phyloP scores from a whole-genome alignment of 352 stramenopile species.

The Detonula confervacea region DNA sequence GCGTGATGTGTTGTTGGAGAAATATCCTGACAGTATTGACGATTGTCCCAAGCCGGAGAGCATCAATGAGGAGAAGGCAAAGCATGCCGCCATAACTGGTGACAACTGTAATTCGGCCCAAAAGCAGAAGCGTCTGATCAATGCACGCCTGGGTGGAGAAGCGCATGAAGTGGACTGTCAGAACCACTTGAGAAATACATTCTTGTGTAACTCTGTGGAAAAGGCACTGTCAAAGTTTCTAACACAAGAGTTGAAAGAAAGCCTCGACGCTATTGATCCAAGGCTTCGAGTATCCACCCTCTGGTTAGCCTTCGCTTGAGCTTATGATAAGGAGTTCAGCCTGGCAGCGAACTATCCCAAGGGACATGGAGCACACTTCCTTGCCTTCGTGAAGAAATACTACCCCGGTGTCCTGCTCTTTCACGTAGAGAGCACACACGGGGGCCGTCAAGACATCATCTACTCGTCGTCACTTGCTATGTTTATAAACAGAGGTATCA shows the following conservation, averaged over 20 bases:
- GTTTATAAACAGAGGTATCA: neutral
- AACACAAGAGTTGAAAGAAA: neutral
- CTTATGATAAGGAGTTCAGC: constrained; percentile 29
- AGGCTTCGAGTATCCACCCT: constrained; percentile 8
- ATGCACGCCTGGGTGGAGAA: neutral
- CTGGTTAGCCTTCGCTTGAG: constrained; percentile 1
- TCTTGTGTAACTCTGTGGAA: constrained; percentile 17
- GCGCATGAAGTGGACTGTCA: constrained; percentile 19
- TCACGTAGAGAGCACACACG: constrained; percentile 1
- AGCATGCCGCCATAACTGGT: constrained; percentile 12
- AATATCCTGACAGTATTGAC: too few relatives aligned
- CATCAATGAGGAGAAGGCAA: constrained; percentile 34
- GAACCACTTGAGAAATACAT: constrained; percentile 26
- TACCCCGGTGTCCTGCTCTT: neutral
- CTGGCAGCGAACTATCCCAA: constrained; percentile 28
- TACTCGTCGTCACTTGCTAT: neutral
- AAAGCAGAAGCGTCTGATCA: constrained; percentile 16
- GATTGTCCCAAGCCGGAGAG: neutral
- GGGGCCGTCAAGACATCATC: constrained; percentile 24
- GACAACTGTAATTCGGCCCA: constrained; percentile 27
- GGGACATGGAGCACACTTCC: constrained; percentile 8
- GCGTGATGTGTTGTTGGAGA: too few relatives aligned
- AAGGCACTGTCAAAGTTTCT: constrained; percentile 19
- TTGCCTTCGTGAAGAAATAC: constrained; percentile 1
- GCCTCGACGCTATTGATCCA: constrained; percentile 27